Conservation (phyloP, 106 monocot species). For the Amphibolis antarctica region DNA sequence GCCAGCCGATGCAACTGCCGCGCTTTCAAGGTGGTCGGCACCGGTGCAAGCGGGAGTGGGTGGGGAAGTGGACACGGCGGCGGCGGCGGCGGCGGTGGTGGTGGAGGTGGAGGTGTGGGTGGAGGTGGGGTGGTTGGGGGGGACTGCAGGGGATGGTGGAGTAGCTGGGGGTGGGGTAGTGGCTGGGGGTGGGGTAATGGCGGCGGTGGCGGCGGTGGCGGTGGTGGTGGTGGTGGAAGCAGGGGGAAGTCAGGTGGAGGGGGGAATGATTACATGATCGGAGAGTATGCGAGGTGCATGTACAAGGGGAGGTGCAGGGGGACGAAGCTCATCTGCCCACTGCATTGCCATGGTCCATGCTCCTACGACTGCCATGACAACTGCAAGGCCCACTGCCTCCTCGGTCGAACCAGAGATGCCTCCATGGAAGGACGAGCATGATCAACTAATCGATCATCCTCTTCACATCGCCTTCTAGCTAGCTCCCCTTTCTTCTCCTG, state of each 20-base stretch:
- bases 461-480: too few relatives aligned
- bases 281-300: conserved; percentile 74
- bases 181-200: neutral
- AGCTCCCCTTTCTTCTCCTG: too few relatives aligned
- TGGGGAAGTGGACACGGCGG: neutral
- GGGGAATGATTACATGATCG: conserved; percentile 48
- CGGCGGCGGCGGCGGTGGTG: neutral
- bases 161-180: neutral
- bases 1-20: neutral
- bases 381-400: conserved; percentile 82
- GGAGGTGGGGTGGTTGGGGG: conserved; percentile 16
- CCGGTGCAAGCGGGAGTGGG: neutral
- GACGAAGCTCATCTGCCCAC: conserved; percentile 62
- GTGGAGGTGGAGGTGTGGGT: neutral
- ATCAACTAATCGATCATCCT: too few relatives aligned
- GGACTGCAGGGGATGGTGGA: conserved; percentile 8
- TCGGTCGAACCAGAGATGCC: too few relatives aligned
- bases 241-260: conserved; percentile 12
- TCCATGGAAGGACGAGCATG: too few relatives aligned
- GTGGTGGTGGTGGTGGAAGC: conserved; percentile 3
- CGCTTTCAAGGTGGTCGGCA: neutral
- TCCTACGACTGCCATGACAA: conserved; percentile 75
- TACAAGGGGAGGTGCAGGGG: conserved; percentile 38
- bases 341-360: conserved; percentile 82
- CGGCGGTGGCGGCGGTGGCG: neutral